Evolutionary conservation across 208 protist species (phyloP), one percentile per base, ranked within the genome.

Genomic region (Phytomonas serpens): DNA sequence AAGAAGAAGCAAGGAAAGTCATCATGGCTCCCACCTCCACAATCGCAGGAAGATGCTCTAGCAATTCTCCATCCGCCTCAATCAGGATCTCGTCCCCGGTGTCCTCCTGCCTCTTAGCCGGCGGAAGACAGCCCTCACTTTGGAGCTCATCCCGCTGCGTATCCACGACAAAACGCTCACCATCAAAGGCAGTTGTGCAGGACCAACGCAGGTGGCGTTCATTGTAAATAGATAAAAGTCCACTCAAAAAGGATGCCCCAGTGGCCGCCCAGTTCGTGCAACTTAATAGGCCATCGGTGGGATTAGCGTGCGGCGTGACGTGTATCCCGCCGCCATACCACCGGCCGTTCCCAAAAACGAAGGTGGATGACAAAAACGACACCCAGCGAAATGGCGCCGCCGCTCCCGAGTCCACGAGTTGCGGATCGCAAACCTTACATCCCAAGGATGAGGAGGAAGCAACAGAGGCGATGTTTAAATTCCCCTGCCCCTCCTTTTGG

Each of bases 261-360:
- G 77, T 79, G 6, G 86, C 79, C 1, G 82, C 71, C 90, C 90
- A 95, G 74, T 81, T 92, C 11, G 90, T 95, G 68, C 78, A 77
- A 70, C 82, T 90, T 29, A 95, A 69, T 62, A 84, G 36, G 10
- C 84, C 84, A 47, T 95, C 90, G 13, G 84, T 92, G 3, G 90
- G 90, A 71, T 86, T 77, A 0, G 80, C 90, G 65, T 92, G 86
- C 30, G 90, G 90, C 0, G 84, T 77, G 32, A 93, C 79, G 72
- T 87, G 79, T 77, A 95, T 78, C 23, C 90, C 90, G 0, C 90
- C 90, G 63, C 90, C 90, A 77, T 84, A 95, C 81, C 85, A 95
- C 19, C 86, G 79, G 3, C 90, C 90, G 72, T 92, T 93, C 7
- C 78, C 85, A 75, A 95, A 93, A 33, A 82, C 85, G 29, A 93